Conservation (phyloP, 306 rosid genomes). For the Inga oerstediana region DNA sequence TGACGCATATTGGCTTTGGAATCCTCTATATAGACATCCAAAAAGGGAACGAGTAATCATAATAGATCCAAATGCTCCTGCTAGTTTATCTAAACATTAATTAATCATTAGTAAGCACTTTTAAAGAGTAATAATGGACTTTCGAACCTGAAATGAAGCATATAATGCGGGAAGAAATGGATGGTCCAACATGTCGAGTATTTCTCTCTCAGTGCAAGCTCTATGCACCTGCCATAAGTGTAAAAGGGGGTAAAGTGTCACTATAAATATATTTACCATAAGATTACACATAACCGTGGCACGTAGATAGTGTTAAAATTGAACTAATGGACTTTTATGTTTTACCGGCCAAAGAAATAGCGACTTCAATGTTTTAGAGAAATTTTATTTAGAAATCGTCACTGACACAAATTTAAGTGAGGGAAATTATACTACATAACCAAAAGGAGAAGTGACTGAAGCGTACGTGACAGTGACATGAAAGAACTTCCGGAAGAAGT, state of each 20-base stretch:
- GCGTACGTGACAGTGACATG: not conserved
- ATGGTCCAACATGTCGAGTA: constrained; percentile 95
- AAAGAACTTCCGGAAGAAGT: not conserved
- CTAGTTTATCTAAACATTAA: not conserved
- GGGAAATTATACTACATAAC: not conserved
- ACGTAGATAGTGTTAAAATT: not conserved
- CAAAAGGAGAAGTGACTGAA: constrained; percentile 5
- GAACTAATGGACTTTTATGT: not conserved
- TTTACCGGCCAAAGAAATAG: too few relatives aligned
- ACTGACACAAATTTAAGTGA: not conserved
- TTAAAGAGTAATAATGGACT: constrained; percentile 12
- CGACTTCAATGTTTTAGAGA: not conserved
- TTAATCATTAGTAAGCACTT: not conserved
- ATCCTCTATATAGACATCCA: not conserved
- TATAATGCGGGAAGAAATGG: constrained; percentile 96
- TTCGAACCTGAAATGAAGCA: constrained; percentile 95
- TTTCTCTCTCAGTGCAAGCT: constrained; percentile 97
- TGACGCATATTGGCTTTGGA: not conserved
- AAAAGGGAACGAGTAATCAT: not conserved
- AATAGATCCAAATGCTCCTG: constrained; percentile 15
- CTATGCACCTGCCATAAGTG: constrained; percentile 79
- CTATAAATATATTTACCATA: constrained; percentile 9
- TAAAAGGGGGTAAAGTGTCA: constrained; percentile 18
- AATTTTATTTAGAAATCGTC: not conserved
- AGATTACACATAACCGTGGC: not conserved